phyloP scores from a whole-genome alignment of 2,329 filamentous ascomycete genomes.

The Fusarium algeriense region DNA sequence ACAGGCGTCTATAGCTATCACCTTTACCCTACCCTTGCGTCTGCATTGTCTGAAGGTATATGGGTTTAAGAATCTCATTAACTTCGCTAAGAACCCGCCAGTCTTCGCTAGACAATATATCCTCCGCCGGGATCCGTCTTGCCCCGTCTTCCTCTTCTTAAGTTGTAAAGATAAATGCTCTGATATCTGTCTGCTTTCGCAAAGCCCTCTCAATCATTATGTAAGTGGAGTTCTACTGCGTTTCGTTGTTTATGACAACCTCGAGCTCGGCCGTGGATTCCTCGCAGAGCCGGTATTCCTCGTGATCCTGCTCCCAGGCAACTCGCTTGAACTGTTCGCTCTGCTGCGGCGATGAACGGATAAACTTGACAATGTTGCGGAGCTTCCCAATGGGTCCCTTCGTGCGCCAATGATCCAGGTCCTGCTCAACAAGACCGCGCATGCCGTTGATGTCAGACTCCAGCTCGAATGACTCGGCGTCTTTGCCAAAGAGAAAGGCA shows the following conservation, averaged over 20 bases:
- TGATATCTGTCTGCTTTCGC: not conserved
- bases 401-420: not conserved
- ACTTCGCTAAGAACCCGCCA: not conserved
- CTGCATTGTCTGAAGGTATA: too few relatives aligned
- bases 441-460: not conserved
- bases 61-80: too few relatives aligned
- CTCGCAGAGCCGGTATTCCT: not conserved
- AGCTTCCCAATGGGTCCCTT: not conserved
- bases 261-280: not conserved
- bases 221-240: not conserved
- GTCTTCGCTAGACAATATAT: not conserved
- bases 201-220: not conserved
- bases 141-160: not conserved
- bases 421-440: not conserved
- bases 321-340: not conserved
- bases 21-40: not conserved
- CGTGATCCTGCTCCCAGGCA: not conserved
- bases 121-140: not conserved
- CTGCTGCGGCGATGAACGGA: not conserved
- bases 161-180: not conserved
- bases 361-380: not conserved
- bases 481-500: conserved; percentile 15
- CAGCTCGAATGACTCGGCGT: not conserved
- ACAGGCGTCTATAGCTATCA: not conserved
- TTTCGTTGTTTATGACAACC: not conserved